A percentile compares a stretch with the other conserved stretches of the same genome.
phyloP scores from a whole-genome alignment of 208 protist species.

The Acanthamoeba sp. region DNA sequence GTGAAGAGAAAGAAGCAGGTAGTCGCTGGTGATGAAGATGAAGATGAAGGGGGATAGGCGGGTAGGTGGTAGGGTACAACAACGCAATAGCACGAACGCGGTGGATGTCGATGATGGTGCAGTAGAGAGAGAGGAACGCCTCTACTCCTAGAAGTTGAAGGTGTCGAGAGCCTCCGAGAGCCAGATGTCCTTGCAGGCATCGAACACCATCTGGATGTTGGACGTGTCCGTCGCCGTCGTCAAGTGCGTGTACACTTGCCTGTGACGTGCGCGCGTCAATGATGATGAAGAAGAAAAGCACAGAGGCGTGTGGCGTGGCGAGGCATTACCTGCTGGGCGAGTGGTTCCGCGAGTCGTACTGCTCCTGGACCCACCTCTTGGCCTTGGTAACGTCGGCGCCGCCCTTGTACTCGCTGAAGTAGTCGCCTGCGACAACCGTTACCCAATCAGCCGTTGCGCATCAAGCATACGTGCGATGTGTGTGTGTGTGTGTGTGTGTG shows the following conservation, averaged over 20 bases:
- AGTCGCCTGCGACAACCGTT: background rate
- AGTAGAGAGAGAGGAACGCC: background rate
- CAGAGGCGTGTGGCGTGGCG: background rate
- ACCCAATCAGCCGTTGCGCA: too few species aligned
- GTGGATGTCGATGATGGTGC: too few species aligned
- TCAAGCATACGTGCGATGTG: background rate
- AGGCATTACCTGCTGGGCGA: constrained; percentile 29
- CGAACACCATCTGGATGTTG: constrained; percentile 90
- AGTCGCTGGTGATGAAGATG: too few species aligned
- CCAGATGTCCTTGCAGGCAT: constrained; percentile 89
- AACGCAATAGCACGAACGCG: too few species aligned
- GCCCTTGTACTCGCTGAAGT: constrained; percentile 37
- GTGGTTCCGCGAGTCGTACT: constrained; percentile 78
- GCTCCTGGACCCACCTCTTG: constrained; percentile 84
- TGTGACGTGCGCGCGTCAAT: constrained; percentile 76
- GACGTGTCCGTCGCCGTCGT: constrained; percentile 91
- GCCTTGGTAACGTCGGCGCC: constrained; percentile 80
- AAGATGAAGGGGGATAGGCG: too few species aligned
- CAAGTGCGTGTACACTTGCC: constrained; percentile 88
- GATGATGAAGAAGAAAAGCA: background rate
- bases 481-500: background rate
- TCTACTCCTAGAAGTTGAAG: constrained; percentile 13
- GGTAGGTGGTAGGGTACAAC: too few species aligned
- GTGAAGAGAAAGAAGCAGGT: too few species aligned
- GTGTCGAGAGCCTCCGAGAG: constrained; percentile 50